Evolutionary conservation across 306 rosid species (phyloP), one percentile per base, ranked within the genome.

Genomic region (Trichosanthes cucumerina): DNA sequence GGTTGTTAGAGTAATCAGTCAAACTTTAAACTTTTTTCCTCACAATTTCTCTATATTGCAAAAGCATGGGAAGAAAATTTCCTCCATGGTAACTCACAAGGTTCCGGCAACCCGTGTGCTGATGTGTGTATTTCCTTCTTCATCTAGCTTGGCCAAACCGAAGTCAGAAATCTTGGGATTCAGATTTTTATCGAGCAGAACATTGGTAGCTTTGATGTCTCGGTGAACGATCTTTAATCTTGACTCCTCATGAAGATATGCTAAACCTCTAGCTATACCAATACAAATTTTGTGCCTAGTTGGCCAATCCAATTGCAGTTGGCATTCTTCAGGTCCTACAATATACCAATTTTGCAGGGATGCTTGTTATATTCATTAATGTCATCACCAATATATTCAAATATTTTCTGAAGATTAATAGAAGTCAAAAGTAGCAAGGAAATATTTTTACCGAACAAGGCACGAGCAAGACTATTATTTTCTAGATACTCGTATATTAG

Each of bases 401-500:
- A 52, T 53, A 19, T 1, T 7, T 7, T 21, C 1, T 36, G 14
- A 28, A 16, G 23, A 54, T 31, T 2, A 54, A 33, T 52, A 57
- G 11, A 31, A 38, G 58, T 26, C 0, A 6, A 43, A 13, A 28
- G 23, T 23, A 3, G 9, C 24, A 21, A 23, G 31, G 62, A 66
- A 28, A 28, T 4, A 12, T 26, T 18, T 34, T 46, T 65, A 88
- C 92, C 86, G 64, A 79, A 88, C 62, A 90, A 70, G 39, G 87
- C 89, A 21, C 52, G 85, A 5, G 89, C 94, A 39, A 90, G 88
- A 49, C 85, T 86, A 60, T 88, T 90, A 81, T 90, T 86, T 59
- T 88, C 91, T 88, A 89, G 78, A 49, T 83, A 90, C 23, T 88
- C 91, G 49, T 90, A 88, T 41, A 90, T n/a, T 15, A 90, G 58